These are phyloP conservation scores for Ogataea hybrid DNA, from an alignment of 1,139 yeast species.

Conservation along the genomic window DNA sequence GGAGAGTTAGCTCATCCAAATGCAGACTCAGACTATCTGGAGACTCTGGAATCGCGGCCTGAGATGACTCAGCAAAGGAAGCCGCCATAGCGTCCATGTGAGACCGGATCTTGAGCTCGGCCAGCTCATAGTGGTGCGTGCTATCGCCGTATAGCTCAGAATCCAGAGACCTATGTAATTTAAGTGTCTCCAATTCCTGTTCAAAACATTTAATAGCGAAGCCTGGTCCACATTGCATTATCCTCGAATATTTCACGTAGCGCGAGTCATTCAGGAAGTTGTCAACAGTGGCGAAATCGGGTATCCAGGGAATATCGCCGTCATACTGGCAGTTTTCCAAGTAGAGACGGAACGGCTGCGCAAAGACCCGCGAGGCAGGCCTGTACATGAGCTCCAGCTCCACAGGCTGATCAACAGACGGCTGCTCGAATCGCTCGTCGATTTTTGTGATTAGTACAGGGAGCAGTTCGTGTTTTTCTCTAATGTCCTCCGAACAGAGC, in stretches of 20 bases:
- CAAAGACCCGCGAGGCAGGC: conserved; percentile 55
- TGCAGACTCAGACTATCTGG: conserved; percentile 11
- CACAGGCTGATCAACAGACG: conserved; percentile 58
- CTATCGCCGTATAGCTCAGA: conserved; percentile 57
- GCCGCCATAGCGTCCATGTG: conserved; percentile 39
- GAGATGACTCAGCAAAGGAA: conserved; percentile 14
- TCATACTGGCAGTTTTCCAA: conserved; percentile 19
- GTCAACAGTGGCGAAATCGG: conserved; percentile 21
- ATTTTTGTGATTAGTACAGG: conserved; percentile 64
- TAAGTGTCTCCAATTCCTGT: conserved; percentile 51
- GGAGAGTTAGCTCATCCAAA: conserved; percentile 31
- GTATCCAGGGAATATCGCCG: conserved; percentile 44
- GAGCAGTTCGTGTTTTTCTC: conserved; percentile 50
- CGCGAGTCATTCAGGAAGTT: conserved; percentile 25
- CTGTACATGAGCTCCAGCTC: conserved; percentile 72
- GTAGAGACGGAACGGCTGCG: conserved; percentile 51
- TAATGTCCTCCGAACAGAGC: conserved; percentile 68
- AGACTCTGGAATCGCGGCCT: conserved; percentile 4
- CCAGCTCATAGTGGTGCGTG: conserved; percentile 54
- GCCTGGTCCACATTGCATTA: conserved; percentile 60
- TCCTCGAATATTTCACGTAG: conserved; percentile 48
- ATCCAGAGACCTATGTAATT: conserved; percentile 52
- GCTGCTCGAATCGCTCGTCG: conserved; percentile 60
- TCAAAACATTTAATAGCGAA: conserved; percentile 55
- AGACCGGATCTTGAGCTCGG: conserved; percentile 53